Percentiles rank a stretch among this genome's conserved stretches.
phyloP scores from a whole-genome alignment of 805 yeast species.

The Candida krabiensis region DNA sequence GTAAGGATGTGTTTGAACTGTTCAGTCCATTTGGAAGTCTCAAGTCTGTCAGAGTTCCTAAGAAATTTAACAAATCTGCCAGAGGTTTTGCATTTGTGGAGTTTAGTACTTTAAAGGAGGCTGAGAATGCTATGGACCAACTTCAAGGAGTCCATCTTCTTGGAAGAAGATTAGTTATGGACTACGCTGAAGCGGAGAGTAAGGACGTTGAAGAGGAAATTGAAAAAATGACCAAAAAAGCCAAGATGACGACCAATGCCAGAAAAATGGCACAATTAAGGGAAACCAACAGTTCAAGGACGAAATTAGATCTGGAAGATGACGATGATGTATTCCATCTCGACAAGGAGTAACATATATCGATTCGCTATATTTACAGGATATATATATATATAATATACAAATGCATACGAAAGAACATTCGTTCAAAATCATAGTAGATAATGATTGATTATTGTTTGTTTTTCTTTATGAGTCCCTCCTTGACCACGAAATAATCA shows the following conservation, averaged over 20 bases:
- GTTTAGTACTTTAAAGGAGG: constrained; percentile 82
- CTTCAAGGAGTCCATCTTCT: constrained; percentile 94
- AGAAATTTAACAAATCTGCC: constrained; percentile 91
- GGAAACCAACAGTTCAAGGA: constrained; percentile 66
- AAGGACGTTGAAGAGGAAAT: constrained; percentile 88
- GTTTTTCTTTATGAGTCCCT: constrained; percentile 43
- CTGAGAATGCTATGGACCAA: constrained; percentile 91
- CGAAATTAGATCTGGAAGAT: constrained; percentile 65
- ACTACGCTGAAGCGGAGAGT: constrained; percentile 82
- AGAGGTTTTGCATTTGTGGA: constrained; percentile 99
- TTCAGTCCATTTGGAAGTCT: constrained; percentile 94
- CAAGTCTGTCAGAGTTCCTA: constrained; percentile 93
- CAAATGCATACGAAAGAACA: background rate
- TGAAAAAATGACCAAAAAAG: constrained; percentile 85
- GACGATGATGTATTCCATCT: constrained; percentile 42
- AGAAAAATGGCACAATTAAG: constrained; percentile 69
- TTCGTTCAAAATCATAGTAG: background rate
- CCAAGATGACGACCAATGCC: constrained; percentile 75
- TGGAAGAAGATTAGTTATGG: constrained; percentile 92
- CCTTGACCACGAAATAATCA: constrained; percentile 44
- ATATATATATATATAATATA: background rate
- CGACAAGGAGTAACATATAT: constrained; percentile 8
- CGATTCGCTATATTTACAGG: too few species aligned
- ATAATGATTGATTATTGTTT: too few species aligned
- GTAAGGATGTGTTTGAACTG: constrained; percentile 88